Conservation (phyloP, 2,329 filamentous ascomycete species). For the Tolypocladium guangdongense region DNA sequence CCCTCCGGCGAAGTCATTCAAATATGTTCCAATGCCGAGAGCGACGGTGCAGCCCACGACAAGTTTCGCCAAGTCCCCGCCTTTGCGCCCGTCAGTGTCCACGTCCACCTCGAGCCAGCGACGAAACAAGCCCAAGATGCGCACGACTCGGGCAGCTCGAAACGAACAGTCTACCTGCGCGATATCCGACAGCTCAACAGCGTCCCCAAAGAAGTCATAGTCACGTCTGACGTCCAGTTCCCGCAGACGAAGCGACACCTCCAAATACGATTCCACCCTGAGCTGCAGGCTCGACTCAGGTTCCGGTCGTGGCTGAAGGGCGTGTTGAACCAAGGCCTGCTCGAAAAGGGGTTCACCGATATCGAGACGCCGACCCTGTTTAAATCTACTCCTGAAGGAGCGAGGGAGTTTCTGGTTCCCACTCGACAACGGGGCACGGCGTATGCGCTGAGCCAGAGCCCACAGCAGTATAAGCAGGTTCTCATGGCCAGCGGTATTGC, state of each 20-base stretch:
- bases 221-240: slow-evolving; percentile 65
- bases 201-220: slow-evolving; percentile 53
- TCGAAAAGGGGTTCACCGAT: slow-evolving; percentile 54
- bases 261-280: slow-evolving; percentile 65
- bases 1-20: slow-evolving; percentile 31
- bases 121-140: slow-evolving; percentile 10
- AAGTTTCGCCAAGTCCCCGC: slow-evolving; percentile 34
- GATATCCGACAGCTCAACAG: slow-evolving; percentile 22
- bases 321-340: slow-evolving; percentile 42
- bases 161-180: slow-evolving; percentile 57
- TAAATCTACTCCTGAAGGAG: slow-evolving; percentile 95
- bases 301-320: slow-evolving; percentile 54
- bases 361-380: slow-evolving; percentile 91
- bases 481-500: slow-evolving; percentile 82
- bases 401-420: slow-evolving; percentile 87
- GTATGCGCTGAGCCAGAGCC: slow-evolving; percentile 90
- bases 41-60: slow-evolving; percentile 24
- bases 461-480: slow-evolving; percentile 97
- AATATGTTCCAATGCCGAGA: slow-evolving; percentile 28
- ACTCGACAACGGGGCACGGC: slow-evolving; percentile 65
- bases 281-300: slow-evolving; percentile 55
- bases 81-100: slow-evolving; percentile 42
- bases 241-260: slow-evolving; percentile 67
- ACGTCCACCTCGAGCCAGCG: slow-evolving; percentile 22
- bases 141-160: slow-evolving; percentile 13